A percentile compares a stretch with the other conserved stretches of the same genome.
Conservation (phyloP, 169 alveolate species). For the Eimeria zaria region DNA sequence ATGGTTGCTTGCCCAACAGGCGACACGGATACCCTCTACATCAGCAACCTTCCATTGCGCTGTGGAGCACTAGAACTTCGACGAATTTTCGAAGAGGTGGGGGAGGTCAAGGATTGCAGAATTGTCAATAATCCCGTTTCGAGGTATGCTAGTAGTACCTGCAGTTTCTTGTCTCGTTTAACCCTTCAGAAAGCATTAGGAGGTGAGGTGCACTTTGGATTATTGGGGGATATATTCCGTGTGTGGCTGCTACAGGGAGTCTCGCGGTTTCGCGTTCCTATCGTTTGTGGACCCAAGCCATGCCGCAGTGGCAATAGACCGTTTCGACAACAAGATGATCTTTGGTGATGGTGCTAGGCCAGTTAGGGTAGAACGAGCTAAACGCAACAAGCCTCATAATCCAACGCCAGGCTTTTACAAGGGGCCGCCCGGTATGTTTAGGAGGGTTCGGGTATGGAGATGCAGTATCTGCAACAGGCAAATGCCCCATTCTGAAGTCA, state of each 20-base stretch:
- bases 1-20: constrained; percentile 28
- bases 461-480: background rate
- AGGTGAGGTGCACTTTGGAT: background rate
- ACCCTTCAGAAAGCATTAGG: background rate
- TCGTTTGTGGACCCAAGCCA: constrained; percentile 72
- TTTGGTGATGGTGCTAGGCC: constrained; percentile 68
- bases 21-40: constrained; percentile 78
- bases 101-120: constrained; percentile 81
- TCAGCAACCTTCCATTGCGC: constrained; percentile 77
- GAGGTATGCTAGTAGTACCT: constrained; percentile 20
- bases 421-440: constrained; percentile 84
- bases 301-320: constrained; percentile 73
- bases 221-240: background rate
- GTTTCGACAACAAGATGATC: constrained; percentile 78
- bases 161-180: background rate
- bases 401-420: constrained; percentile 85
- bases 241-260: constrained; percentile 53
- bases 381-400: constrained; percentile 83
- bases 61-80: constrained; percentile 69
- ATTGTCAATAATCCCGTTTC: constrained; percentile 84
- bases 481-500: too few relatives aligned
- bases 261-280: constrained; percentile 85
- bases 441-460: too few relatives aligned
- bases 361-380: constrained; percentile 80
- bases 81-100: constrained; percentile 83